Evolutionary conservation across 768 basidiomycete genomes (phyloP).

Genomic region (Phylloporus arenicola): DNA sequence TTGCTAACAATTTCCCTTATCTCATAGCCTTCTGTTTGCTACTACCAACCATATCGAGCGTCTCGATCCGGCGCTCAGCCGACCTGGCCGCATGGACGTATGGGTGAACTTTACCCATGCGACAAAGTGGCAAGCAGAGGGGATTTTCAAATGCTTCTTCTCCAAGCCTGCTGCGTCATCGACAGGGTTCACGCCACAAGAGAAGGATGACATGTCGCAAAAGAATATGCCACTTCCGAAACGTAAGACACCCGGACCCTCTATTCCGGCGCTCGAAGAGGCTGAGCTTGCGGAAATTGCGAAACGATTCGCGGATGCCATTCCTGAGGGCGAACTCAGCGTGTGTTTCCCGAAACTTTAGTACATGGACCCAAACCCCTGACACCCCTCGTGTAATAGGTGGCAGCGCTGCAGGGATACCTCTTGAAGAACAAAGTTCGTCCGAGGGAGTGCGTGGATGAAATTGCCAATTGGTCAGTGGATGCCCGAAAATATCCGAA

Average conservation of each 20-base stretch:
- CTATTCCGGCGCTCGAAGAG: conserved; percentile 67
- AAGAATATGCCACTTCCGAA: conserved; percentile 64
- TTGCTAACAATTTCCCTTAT: conserved; percentile 14
- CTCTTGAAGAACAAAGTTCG: conserved; percentile 86
- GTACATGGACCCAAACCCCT: neutral
- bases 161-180: conserved; percentile 35
- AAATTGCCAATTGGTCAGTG: conserved; percentile 64
- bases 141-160: conserved; percentile 94
- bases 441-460: conserved; percentile 79
- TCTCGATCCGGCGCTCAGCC: conserved; percentile 81
- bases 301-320: conserved; percentile 74
- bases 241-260: conserved; percentile 52
- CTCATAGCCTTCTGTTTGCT: conserved; percentile 70
- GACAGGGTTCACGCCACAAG: conserved; percentile 12
- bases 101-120: conserved; percentile 91
- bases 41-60: conserved; percentile 94
- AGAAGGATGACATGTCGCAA: conserved; percentile 46
- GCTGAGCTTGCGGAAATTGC: conserved; percentile 73
- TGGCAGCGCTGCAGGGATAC: conserved; percentile 81
- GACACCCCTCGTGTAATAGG: conserved; percentile 37
- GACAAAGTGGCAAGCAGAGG: conserved; percentile 89
- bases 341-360: conserved; percentile 39
- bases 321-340: conserved; percentile 84
- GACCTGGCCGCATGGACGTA: conserved; percentile 88
- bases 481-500: conserved; percentile 5